A percentile compares a stretch with the other conserved stretches of the same genome.
Evolutionary conservation across 1,284 basidiomycete species (phyloP).

Genomic region (Phellinidium pouzarii): DNA sequence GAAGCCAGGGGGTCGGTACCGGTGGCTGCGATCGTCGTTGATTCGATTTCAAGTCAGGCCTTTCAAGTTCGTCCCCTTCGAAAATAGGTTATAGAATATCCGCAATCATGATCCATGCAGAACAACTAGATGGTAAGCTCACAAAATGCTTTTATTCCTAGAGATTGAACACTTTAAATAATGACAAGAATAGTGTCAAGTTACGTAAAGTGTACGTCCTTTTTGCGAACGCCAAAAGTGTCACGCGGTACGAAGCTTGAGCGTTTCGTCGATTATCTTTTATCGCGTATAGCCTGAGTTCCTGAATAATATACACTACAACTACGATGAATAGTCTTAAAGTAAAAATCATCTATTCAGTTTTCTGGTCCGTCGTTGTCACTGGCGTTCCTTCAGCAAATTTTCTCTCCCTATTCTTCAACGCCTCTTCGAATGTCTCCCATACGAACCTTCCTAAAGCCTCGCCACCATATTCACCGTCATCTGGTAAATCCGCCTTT

Average conservation of each 20-base stretch:
- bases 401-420: slow-evolving; percentile 45
- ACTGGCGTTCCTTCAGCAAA: not conserved
- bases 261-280: no score
- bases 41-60: not conserved
- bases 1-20: not conserved
- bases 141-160: no score
- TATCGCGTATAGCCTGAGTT: no score
- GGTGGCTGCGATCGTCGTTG: not conserved
- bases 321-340: not conserved
- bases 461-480: slow-evolving; percentile 64
- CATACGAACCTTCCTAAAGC: slow-evolving; percentile 58
- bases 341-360: not conserved
- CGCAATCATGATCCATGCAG: no score
- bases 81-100: not conserved
- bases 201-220: no score
- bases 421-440: slow-evolving; percentile 60
- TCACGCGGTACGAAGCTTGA: no score
- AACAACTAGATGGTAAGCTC: no score
- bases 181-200: no score
- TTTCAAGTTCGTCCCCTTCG: not conserved
- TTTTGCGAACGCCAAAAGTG: no score
- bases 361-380: not conserved
- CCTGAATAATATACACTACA: no score
- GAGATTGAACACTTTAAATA: no score
- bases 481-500: slow-evolving; percentile 38